phyloP scores from a whole-genome alignment of 2,329 filamentous ascomycete genomes.

The Penicillium corylophilum region DNA sequence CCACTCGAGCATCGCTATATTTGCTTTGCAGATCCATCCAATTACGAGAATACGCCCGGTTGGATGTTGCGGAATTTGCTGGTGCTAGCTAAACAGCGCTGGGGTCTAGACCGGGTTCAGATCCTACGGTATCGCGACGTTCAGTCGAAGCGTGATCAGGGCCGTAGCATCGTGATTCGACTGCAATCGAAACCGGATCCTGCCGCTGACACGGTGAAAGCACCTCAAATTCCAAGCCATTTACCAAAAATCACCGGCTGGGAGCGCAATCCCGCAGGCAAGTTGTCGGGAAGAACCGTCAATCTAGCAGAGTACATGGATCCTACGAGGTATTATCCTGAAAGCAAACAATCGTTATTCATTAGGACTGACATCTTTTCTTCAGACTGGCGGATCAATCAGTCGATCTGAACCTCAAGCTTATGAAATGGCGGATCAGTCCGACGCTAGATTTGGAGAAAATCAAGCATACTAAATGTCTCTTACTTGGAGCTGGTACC shows the following conservation, averaged over 20 bases:
- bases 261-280: slow-evolving; percentile 80
- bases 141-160: slow-evolving; percentile 72
- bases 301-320: slow-evolving; percentile 94
- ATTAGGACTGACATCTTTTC: neutral
- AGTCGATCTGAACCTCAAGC: slow-evolving; percentile 91
- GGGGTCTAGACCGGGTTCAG: slow-evolving; percentile 72
- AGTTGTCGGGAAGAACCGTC: slow-evolving; percentile 73
- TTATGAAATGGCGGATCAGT: slow-evolving; percentile 98
- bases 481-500: slow-evolving; percentile 88
- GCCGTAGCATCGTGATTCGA: slow-evolving; percentile 75
- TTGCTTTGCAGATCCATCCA: slow-evolving; percentile 89
- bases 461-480: slow-evolving; percentile 85
- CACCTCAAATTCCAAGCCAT: slow-evolving; percentile 10
- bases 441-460: slow-evolving; percentile 82
- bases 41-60: slow-evolving; percentile 79
- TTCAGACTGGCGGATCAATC: slow-evolving; percentile 78
- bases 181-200: slow-evolving; percentile 45
- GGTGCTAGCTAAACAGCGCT: slow-evolving; percentile 78
- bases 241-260: slow-evolving; percentile 94
- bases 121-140: slow-evolving; percentile 89
- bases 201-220: slow-evolving; percentile 31
- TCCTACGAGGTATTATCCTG: slow-evolving; percentile 57
- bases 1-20: slow-evolving; percentile 75
- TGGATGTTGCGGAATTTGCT: slow-evolving; percentile 93
- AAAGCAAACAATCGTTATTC: neutral